Evolutionary conservation across 495 filamentous ascomycete species (phyloP).

Genomic region (Echria macrotheca): DNA sequence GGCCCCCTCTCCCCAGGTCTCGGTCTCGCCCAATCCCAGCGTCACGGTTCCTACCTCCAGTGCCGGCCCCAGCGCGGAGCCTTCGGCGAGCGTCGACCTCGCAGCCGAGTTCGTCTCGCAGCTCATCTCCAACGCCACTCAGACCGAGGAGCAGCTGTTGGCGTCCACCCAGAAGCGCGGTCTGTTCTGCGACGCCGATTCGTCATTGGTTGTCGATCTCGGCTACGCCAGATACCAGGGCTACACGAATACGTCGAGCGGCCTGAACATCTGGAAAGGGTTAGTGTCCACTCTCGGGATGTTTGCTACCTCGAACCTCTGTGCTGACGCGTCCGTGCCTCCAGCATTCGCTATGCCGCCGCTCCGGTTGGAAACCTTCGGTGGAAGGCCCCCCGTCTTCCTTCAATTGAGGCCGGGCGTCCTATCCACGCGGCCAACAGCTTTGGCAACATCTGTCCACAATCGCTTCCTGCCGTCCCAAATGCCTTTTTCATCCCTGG

Average conservation of each 20-base stretch:
- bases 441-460: slow-evolving; percentile 20
- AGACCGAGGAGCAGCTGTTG: slow-evolving; percentile 5
- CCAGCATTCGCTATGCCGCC: slow-evolving; percentile 7
- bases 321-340: too few species aligned
- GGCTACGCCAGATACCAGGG: slow-evolving; percentile 40
- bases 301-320: background rate
- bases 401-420: background rate
- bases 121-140: slow-evolving; percentile 19
- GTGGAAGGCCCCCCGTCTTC: slow-evolving; percentile 7
- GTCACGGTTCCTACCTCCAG: too few species aligned
- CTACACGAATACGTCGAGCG: slow-evolving; percentile 25
- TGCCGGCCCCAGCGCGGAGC: background rate
- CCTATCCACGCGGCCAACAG: slow-evolving; percentile 1
- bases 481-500: slow-evolving; percentile 13
- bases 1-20: background rate
- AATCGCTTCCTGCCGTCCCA: slow-evolving; percentile 14
- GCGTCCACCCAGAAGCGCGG: slow-evolving; percentile 8
- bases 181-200: slow-evolving; percentile 8
- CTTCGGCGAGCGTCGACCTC: slow-evolving; percentile 2
- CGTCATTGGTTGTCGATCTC: slow-evolving; percentile 26
- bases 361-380: slow-evolving; percentile 3
- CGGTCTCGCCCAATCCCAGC: too few species aligned
- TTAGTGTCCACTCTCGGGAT: slow-evolving; percentile 8
- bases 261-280: slow-evolving; percentile 39
- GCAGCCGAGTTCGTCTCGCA: slow-evolving; percentile 19